These are phyloP conservation scores for Mortierella sp. DNA, from an alignment of 371 early-diverging fungal species.

Conservation along the genomic window DNA sequence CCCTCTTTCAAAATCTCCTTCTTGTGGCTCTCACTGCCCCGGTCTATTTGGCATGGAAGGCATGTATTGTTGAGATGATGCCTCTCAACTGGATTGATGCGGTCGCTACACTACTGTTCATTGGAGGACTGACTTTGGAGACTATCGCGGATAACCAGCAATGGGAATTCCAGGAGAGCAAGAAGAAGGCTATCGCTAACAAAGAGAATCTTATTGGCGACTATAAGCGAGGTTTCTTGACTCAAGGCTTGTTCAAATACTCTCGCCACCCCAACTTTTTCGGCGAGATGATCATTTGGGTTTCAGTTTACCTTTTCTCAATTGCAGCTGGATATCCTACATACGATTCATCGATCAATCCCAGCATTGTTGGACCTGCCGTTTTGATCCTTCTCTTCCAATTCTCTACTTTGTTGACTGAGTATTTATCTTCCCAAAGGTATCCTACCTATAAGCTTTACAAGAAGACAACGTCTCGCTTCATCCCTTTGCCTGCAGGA, in stretches of 20 bases:
- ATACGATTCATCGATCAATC: slow-evolving; percentile 62
- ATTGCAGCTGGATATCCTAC: slow-evolving; percentile 60
- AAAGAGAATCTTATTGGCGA: slow-evolving; percentile 57
- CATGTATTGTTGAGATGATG: slow-evolving; percentile 18
- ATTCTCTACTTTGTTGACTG: slow-evolving; percentile 82
- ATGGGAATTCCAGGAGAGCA: slow-evolving; percentile 80
- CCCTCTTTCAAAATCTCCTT: slow-evolving; percentile 77
- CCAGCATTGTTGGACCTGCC: slow-evolving; percentile 69
- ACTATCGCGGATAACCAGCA: slow-evolving; percentile 88
- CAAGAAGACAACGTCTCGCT: slow-evolving; percentile 66
- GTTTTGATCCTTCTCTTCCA: slow-evolving; percentile 78
- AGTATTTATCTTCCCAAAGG: slow-evolving; percentile 48
- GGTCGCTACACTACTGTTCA: slow-evolving; percentile 59
- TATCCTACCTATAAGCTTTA: slow-evolving; percentile 73
- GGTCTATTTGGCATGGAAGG: slow-evolving; percentile 62
- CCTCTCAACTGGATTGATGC: slow-evolving; percentile 62
- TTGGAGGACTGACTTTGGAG: slow-evolving; percentile 69
- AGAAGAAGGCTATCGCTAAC: slow-evolving; percentile 62
- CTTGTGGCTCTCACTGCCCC: slow-evolving; percentile 77
- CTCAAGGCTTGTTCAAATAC: slow-evolving; percentile 79
- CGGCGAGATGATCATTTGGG: slow-evolving; percentile 82
- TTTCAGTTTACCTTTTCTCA: slow-evolving; percentile 73
- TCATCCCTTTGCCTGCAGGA: slow-evolving; percentile 72
- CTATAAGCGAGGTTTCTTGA: slow-evolving; percentile 77
- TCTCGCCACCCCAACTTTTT: slow-evolving; percentile 90